These are phyloP conservation scores for Flaveria brownii DNA, from an alignment of 129 eudicot genomes.

Conservation along the genomic window DNA sequence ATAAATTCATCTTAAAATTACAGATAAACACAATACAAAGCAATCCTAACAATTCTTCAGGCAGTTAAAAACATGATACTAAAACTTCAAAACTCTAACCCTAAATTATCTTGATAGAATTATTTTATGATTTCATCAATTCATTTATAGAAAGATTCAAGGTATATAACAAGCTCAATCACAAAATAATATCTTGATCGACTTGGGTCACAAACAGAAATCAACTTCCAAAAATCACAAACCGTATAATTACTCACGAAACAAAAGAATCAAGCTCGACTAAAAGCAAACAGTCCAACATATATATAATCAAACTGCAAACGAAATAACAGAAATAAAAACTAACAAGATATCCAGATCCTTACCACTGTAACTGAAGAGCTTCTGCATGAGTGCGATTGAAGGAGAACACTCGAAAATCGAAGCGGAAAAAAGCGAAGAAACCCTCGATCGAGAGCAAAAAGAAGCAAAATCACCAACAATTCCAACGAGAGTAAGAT, in stretches of 20 bases:
- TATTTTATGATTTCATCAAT: neutral
- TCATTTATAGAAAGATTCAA: too few species aligned
- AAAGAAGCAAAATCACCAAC: conserved; percentile 39
- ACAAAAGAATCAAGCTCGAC: neutral
- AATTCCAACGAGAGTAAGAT: conserved; percentile 13
- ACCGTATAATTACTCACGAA: too few species aligned
- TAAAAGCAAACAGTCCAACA: neutral
- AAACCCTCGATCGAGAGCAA: conserved; percentile 75
- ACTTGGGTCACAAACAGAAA: neutral
- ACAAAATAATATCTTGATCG: neutral
- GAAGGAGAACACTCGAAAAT: conserved; percentile 43
- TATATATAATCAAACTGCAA: neutral
- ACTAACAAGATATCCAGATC: conserved; percentile 1
- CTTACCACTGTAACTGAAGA: conserved; percentile 74
- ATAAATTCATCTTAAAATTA: neutral
- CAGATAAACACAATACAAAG: neutral
- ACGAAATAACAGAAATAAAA: neutral
- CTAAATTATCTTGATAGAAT: neutral
- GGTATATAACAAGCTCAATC: neutral
- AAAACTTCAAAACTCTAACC: neutral
- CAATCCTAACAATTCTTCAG: neutral
- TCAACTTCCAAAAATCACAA: neutral
- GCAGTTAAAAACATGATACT: neutral
- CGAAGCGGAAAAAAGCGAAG: conserved; percentile 39
- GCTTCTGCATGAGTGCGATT: conserved; percentile 59